Base-by-base conservation (phyloP, 495 filamentous ascomycete species). In the Daldinia bambusicola region DNA sequence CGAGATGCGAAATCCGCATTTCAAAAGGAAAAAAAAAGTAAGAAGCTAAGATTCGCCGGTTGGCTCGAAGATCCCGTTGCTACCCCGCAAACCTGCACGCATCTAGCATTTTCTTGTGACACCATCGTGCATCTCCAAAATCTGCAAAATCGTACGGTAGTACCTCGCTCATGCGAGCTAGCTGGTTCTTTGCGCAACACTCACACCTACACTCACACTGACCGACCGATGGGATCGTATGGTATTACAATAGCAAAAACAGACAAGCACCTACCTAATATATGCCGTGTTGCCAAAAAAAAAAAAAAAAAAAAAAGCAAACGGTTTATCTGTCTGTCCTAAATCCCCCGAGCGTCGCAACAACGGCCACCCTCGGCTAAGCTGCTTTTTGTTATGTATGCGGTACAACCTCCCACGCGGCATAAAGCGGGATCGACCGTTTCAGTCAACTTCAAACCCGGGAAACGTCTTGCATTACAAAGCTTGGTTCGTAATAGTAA, bases 51-150 rank as follows among this genome's bases (percentile, higher is more conserved):
- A 14, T 37, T 16, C n/a, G 32, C 65, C 69, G 66, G 66, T 66
- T 73, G 66, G 66, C 40, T 41, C 22, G 55, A 60, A 72, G 75
- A 72, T 76, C 67, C 48, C 61, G 66, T 61, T 55, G 60, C 56
- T 76, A 72, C 72, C 72, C 75, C 72, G 69, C 66, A 67, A 56
- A 52, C 20, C 20, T 43, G 51, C 41, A 66, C 34, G 55, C 20
- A 7, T 12, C 55, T 45, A 62, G 57, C 48, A 12, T 57, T 72
- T n/a, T 57, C 68, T n/a, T 34, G 70, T 72, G 70, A 72, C 70
- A 68, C 64, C 64, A 72, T 72, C 50, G 41, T 72, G 56, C 70
- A 69, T 64, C 64, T 16, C 55, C 20, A 6, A 6, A 26, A 26
- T 31, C 36, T 62, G 68, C 57, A 53, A 53, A 57, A 71, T 71